Evolutionary conservation across 2,329 filamentous ascomycete species (phyloP), one percentile per base, ranked within the genome.

Genomic region (Colletotrichum orchidophilum): DNA sequence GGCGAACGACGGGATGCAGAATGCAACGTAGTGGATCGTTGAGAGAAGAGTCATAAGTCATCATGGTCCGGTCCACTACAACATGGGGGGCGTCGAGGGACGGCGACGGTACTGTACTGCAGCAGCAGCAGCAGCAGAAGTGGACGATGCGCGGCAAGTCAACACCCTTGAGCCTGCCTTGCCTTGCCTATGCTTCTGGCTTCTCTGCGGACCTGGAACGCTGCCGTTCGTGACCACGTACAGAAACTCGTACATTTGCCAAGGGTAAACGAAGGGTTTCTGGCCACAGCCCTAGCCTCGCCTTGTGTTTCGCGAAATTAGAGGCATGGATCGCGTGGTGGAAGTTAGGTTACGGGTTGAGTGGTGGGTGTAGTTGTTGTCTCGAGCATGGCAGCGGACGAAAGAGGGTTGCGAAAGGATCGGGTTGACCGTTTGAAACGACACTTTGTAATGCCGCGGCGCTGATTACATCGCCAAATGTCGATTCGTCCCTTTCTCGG

Each of bases 31-130:
- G 39, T 60, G 58, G 58, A 31, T 49, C 50, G 50, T 29, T 31
- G 15, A 61, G 33, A 53, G 50, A 69, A 69, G 67, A 70, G 67
- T 70, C 63, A 69, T 69, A 62, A 33, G 12, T 53, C 50, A 60
- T 49, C 58, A 49, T 27, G 35, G 18, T 18, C 39, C 39, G 39
- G 33, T 15, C 21, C 31, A 33, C 31, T 13, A 27, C 50, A 27
- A 29, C 53, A 55, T 55, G 53, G 53, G 53, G 27, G n/a, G 50
- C 13, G 26, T 27, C 27, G 29, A n/a, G 53, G 26, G 29, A 24
- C 39, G 39, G 13, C n/a, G 58, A 60, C 57, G 27, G 35, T 60
- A 60, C 26, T 18, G 39, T 46, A 46, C 18, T n/a, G 58, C 58
- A 61, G 39, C 18, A 46, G 8, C 18, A n/a, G 58, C 58, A 61